phyloP scores from a whole-genome alignment of 108 stramenopile species.

The Seminavis robusta region DNA sequence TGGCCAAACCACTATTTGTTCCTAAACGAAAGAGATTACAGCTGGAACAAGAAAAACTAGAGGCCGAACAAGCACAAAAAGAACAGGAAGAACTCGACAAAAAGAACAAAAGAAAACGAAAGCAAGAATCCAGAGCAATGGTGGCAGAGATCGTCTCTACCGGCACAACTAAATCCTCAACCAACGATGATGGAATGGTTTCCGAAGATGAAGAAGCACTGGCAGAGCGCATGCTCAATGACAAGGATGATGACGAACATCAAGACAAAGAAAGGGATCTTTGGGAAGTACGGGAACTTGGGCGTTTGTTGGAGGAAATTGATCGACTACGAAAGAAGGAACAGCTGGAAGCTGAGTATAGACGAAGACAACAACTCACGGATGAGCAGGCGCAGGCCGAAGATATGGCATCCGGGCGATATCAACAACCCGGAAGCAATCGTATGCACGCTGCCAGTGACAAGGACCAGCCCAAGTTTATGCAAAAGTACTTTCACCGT shows the following conservation, averaged over 20 bases:
- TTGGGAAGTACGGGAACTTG: conserved; percentile 81
- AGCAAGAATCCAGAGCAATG: conserved; percentile 69
- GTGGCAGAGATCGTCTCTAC: conserved; percentile 40
- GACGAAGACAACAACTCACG: conserved; percentile 80
- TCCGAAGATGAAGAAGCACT: conserved; percentile 7
- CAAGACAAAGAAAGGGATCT: conserved; percentile 44
- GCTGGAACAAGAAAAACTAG: conserved; percentile 44
- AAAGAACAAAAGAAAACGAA: conserved; percentile 53
- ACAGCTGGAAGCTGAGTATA: conserved; percentile 57
- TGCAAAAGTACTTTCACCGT: conserved; percentile 93
- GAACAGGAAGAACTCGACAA: conserved; percentile 27
- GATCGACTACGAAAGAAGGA: conserved; percentile 46
- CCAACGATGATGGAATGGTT: too few species aligned
- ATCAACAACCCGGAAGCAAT: conserved; percentile 50
- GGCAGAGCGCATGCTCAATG: conserved; percentile 14
- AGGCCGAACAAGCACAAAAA: conserved; percentile 36
- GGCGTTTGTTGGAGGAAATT: conserved; percentile 48
- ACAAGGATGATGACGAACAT: conserved; percentile 40
- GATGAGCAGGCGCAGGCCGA: conserved; percentile 87
- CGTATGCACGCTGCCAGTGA: conserved; percentile 1
- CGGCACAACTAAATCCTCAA: neutral
- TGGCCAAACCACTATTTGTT: conserved; percentile 70
- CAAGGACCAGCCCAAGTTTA: neutral
- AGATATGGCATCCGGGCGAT: conserved; percentile 59
- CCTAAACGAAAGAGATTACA: conserved; percentile 65